These are phyloP conservation scores for Nidula niveotomentosa DNA, from an alignment of 1,284 basidiomycete species.

Conservation along the genomic window DNA sequence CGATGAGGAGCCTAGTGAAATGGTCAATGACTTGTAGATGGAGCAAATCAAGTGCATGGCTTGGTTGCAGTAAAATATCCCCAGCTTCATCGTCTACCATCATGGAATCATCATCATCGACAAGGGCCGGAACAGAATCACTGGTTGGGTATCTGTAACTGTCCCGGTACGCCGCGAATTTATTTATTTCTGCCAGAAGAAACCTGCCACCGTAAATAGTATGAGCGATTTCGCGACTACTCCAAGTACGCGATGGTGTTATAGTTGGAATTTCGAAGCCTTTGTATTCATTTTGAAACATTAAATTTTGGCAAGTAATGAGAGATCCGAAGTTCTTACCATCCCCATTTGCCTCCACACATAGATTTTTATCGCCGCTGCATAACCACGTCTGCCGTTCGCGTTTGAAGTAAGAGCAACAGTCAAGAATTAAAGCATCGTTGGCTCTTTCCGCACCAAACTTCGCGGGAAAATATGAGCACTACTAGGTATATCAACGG, in stretches of 20 bases:
- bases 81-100: slow-evolving; percentile 56
- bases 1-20: slow-evolving; percentile 58
- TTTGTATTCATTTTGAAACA: slow-evolving; percentile 8
- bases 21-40: slow-evolving; percentile 70
- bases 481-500: too few relatives aligned
- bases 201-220: slow-evolving; percentile 12
- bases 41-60: slow-evolving; percentile 62
- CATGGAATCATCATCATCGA: slow-evolving; percentile 50
- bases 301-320: too few relatives aligned
- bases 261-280: slow-evolving; percentile 25
- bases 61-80: slow-evolving; percentile 30
- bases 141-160: slow-evolving; percentile 30
- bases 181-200: slow-evolving; percentile 11
- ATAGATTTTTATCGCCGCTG: slow-evolving; percentile 67
- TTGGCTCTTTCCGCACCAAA: slow-evolving; percentile 40
- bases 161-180: slow-evolving; percentile 33
- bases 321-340: slow-evolving; percentile 29
- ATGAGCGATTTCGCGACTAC: slow-evolving; percentile 42
- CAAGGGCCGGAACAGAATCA: slow-evolving; percentile 7
- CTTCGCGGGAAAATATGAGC: too few relatives aligned
- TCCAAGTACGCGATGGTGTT: slow-evolving; percentile 32
- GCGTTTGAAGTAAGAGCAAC: slow-evolving; percentile 57
- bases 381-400: slow-evolving; percentile 47
- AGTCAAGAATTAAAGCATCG: slow-evolving; percentile 71
- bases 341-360: slow-evolving; percentile 49